A percentile compares a stretch with the other conserved stretches of the same genome.
Evolutionary conservation across 805 yeast genomes (phyloP).

Genomic region (Candida easanensis): DNA sequence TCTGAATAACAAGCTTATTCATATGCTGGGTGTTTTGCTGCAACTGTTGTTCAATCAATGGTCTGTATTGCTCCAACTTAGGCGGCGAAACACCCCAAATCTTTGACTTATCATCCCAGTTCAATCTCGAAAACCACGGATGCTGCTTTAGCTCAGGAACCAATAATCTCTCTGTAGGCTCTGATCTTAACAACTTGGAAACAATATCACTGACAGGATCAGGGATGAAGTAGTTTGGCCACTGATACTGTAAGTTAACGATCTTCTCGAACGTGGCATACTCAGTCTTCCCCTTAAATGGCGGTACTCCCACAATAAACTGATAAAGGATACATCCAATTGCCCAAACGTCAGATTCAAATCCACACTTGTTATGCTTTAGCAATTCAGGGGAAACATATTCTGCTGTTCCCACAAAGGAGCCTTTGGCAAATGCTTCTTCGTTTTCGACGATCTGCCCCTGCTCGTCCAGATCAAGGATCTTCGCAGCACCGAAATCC

Average conservation of each 20-base stretch:
- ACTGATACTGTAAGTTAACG: slow-evolving; percentile 69
- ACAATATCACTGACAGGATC: slow-evolving; percentile 62
- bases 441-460: slow-evolving; percentile 30
- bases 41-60: slow-evolving; percentile 29
- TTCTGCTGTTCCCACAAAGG: slow-evolving; percentile 97
- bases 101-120: slow-evolving; percentile 62
- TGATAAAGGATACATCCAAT: slow-evolving; percentile 94
- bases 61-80: slow-evolving; percentile 63
- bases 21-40: slow-evolving; percentile 18
- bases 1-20: slow-evolving; percentile 15
- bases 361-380: slow-evolving; percentile 78
- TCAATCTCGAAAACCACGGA: slow-evolving; percentile 63
- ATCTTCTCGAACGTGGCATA: slow-evolving; percentile 82
- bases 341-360: slow-evolving; percentile 95
- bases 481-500: slow-evolving; percentile 97
- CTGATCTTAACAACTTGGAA: slow-evolving; percentile 59
- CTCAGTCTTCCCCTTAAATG: slow-evolving; percentile 81
- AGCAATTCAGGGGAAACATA: slow-evolving; percentile 92
- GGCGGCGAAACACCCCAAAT: slow-evolving; percentile 76
- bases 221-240: slow-evolving; percentile 66
- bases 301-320: slow-evolving; percentile 90
- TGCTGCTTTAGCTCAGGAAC: slow-evolving; percentile 60
- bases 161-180: slow-evolving; percentile 64
- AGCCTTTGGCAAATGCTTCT: slow-evolving; percentile 35
- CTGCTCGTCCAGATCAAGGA: slow-evolving; percentile 38